Evolutionary conservation across 129 eudicot species (phyloP), one percentile per base, ranked within the genome.

Genomic region (Pulicaria dysenterica): DNA sequence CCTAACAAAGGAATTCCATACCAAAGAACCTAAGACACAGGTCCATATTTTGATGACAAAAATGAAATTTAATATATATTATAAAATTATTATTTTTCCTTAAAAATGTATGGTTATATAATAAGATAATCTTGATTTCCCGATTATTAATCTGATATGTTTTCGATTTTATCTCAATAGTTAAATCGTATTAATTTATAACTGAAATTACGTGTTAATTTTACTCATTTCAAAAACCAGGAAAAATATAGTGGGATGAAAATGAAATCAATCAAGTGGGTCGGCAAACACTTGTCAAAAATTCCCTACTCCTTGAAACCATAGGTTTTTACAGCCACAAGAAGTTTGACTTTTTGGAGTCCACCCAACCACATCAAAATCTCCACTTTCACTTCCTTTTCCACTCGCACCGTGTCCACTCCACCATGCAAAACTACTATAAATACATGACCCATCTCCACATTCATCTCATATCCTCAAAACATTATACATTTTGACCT

Each of bases 391-490:
- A 69, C 58, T 69, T 40, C 81, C 76, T 69, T 71, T 69, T 53
- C 9, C 16, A 69, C 58, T 69, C 40, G 7, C 70, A 49, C 14
- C 71, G 65, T 50, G 71, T 77, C 56, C 47, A 77, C 19, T 69
- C 75, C 64, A 69, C 65, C 81, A 69, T 60, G 70, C 64, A 69
- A 14, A 77, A 77, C 81, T 8, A 60, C 70, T 77, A 77, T 77
- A 77, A 59, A 77, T 69, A 77, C 70, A 50, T 38, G 37, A 58
- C 58, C 56, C 41, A 67, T 76, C 81, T 49, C 37, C 19, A 77
- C 48, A 50, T 51, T 69, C 53, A 42, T 24, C 39, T 55, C 51
- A 39, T 8, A 67, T 57, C 41, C 50, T 40, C 60, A 36, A 16
- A 14, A 76, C 49, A 67, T 19, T 6, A 16, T 36, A 76, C 49